Percentiles rank a stretch among this genome's conserved stretches.
phyloP scores from a whole-genome alignment of 2,329 filamentous ascomycete genomes.

The Exophiala sp. region DNA sequence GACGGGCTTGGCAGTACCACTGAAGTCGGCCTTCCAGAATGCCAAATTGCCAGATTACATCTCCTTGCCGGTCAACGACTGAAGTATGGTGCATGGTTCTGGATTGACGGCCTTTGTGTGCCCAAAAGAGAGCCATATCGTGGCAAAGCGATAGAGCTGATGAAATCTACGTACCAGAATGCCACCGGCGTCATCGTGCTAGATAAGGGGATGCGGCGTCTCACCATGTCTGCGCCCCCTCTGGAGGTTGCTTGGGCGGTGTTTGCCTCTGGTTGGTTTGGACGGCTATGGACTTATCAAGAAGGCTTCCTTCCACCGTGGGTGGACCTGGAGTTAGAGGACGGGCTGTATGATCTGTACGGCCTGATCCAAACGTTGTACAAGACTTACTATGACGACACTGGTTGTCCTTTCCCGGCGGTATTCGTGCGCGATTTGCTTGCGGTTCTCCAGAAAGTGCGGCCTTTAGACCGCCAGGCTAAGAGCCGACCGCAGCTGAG shows the following conservation, averaged over 20 bases:
- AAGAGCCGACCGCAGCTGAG: neutral
- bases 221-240: neutral
- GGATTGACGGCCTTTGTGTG: neutral
- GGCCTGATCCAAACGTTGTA: neutral
- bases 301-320: neutral
- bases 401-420: neutral
- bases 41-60: neutral
- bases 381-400: neutral
- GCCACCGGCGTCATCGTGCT: neutral
- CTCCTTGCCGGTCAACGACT: neutral
- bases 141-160: neutral
- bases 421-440: conserved; percentile 3
- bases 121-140: neutral
- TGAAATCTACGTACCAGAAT: neutral
- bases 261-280: conserved; percentile 1
- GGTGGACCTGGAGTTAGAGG: neutral
- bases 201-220: neutral
- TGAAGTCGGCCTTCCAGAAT: neutral
- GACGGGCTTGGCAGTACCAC: neutral
- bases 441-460: conserved; percentile 2
- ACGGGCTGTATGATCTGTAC: neutral
- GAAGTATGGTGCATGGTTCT: neutral
- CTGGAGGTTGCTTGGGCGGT: neutral
- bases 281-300: neutral
- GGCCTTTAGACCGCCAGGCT: neutral